Conservation (phyloP, 2,329 filamentous ascomycete species). For the Colletotrichum aenigma region DNA sequence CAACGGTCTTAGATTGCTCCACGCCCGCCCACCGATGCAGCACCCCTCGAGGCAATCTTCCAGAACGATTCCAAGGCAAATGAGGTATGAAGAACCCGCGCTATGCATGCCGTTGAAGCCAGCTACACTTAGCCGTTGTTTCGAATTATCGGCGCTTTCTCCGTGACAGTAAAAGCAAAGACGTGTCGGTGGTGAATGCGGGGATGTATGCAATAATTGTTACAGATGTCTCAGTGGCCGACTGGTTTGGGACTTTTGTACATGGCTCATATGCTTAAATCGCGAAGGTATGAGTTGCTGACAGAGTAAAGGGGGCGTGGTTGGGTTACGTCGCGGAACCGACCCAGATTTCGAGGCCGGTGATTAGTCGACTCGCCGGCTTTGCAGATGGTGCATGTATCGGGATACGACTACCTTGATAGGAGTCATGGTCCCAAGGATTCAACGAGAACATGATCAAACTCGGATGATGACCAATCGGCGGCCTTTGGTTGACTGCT, state of each 20-base stretch:
- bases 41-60: background rate
- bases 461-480: background rate
- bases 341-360: background rate
- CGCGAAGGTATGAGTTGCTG: background rate
- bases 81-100: background rate
- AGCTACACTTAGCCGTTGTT: background rate
- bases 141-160: background rate
- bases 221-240: background rate
- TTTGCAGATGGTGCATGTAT: background rate
- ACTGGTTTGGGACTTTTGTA: background rate
- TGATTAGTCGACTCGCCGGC: background rate
- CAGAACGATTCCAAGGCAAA: background rate
- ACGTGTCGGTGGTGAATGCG: background rate
- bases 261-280: background rate
- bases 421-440: background rate
- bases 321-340: background rate
- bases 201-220: background rate
- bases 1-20: background rate
- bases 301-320: background rate
- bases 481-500: background rate
- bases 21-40: background rate
- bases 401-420: background rate
- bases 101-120: background rate
- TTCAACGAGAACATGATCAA: background rate
- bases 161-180: background rate